A percentile compares a stretch with the other conserved stretches of the same genome.
Conservation (phyloP, 106 monocot genomes). For the Platanthera zijinensis region DNA sequence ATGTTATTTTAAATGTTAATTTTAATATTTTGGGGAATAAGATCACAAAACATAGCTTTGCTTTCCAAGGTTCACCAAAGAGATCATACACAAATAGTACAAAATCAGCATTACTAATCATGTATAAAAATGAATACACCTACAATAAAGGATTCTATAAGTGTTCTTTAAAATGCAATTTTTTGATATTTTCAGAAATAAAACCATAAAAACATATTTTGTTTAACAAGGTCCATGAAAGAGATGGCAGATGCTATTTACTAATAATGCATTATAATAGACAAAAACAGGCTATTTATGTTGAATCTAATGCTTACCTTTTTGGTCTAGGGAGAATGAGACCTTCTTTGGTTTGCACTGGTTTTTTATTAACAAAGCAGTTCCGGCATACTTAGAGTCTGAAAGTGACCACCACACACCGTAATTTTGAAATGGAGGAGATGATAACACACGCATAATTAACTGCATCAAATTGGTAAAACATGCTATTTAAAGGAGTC, state of each 20-base stretch:
- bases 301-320: constrained; percentile 27
- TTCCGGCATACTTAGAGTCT: constrained; percentile 91
- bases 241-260: not conserved
- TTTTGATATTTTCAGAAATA: not conserved
- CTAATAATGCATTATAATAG: not conserved
- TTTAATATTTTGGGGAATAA: not conserved
- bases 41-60: not conserved
- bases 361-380: constrained; percentile 86
- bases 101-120: too few relatives aligned
- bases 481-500: not conserved
- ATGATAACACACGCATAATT: constrained; percentile 67
- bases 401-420: constrained; percentile 99
- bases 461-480: constrained; percentile 29
- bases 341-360: constrained; percentile 68
- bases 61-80: not conserved
- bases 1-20: too few relatives aligned
- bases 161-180: not conserved
- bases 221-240: not conserved
- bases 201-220: not conserved
- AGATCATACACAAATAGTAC: too few relatives aligned
- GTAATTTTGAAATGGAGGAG: constrained; percentile 60
- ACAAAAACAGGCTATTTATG: not conserved
- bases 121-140: not conserved
- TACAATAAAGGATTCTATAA: not conserved
- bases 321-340: constrained; percentile 54